Evolutionary conservation across 257 asterid genomes (phyloP), one percentile per base, ranked within the genome.

Genomic region (Apocynum venetum): DNA sequence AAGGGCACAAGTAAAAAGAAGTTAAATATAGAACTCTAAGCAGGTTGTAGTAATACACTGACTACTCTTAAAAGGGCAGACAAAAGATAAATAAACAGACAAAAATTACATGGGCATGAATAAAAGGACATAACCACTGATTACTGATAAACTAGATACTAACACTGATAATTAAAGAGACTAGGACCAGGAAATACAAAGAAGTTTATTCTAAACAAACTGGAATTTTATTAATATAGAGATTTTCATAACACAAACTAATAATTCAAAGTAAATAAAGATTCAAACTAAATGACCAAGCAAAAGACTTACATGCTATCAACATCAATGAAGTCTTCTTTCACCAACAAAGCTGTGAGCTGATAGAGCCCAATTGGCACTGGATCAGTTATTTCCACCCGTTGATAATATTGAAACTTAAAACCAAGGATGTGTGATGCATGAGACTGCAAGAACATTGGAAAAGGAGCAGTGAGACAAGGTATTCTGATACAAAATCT

Each of bases 371-470:
- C 93, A 79, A 65, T 75, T 14, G 99, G 99, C 51, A 89, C 96
- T 76, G 90, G 89, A 79, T 72, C 79, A 76, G 76, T 83, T 17
- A 91, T 87, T 81, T 96, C 99, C 86, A 81, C 73, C 6, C 96
- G 95, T 88, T 96, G 98, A 81, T 93, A 93, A 84, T 91, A 91
- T 83, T 93, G 97, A 81, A 96, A 96, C 89, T 96, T 96, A 85
- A 93, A 93, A 76, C 98, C 98, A 78, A 96, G 93, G 84, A 96
- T 89, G 80, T 96, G 99, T 38, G 99, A 90, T 76, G 98, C 98
- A 81, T 91, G 97, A 78, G 98, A 96, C 99, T 96, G 96, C 78
- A 88, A 76, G 81, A 73, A 61, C 20, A 80, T 41, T 52, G 76
- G 68, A 79, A 73, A 25, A 40, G 65, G 76, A 80, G 56, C 36